Percentiles rank a stretch among this genome's conserved stretches.
phyloP scores from a whole-genome alignment of 306 rosid species.

The Delonix regia region DNA sequence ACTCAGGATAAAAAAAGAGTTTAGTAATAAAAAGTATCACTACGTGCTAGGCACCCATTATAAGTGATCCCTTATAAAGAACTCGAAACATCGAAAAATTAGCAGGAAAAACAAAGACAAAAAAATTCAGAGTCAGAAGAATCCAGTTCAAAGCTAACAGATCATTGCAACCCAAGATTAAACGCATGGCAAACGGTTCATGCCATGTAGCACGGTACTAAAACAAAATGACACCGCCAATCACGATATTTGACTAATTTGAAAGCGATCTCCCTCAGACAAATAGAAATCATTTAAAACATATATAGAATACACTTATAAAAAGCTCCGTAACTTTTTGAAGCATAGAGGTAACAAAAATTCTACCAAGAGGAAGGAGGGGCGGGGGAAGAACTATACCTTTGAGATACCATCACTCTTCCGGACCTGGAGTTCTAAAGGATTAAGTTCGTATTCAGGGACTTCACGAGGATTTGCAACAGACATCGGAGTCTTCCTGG shows the following conservation, averaged over 20 bases:
- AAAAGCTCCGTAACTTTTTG: background rate
- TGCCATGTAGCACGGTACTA: constrained; percentile 13
- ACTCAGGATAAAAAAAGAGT: background rate
- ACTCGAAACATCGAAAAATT: constrained; percentile 15
- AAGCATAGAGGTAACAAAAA: background rate
- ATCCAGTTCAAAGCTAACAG: constrained; percentile 7
- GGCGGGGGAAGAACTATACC: constrained; percentile 41
- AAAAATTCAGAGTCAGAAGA: constrained; percentile 1
- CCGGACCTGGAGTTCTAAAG: constrained; percentile 94
- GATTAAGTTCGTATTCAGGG: constrained; percentile 99
- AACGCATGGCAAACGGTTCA: constrained; percentile 11
- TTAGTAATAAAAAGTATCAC: background rate
- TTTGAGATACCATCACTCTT: constrained; percentile 85
- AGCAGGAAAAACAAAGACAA: constrained; percentile 4
- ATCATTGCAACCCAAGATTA: constrained; percentile 18
- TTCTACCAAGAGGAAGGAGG: background rate
- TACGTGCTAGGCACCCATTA: constrained; percentile 5
- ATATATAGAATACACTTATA: background rate
- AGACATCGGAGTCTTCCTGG: constrained; percentile 93
- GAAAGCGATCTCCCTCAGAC: constrained; percentile 3
- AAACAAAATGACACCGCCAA: constrained; percentile 22
- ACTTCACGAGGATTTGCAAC: constrained; percentile 99
- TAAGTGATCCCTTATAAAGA: constrained; percentile 23
- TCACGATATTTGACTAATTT: constrained; percentile 16
- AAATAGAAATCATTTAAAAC: background rate